These are phyloP conservation scores for Neurospora sp. DNA, from an alignment of 495 filamentous ascomycete species.

Conservation along the genomic window DNA sequence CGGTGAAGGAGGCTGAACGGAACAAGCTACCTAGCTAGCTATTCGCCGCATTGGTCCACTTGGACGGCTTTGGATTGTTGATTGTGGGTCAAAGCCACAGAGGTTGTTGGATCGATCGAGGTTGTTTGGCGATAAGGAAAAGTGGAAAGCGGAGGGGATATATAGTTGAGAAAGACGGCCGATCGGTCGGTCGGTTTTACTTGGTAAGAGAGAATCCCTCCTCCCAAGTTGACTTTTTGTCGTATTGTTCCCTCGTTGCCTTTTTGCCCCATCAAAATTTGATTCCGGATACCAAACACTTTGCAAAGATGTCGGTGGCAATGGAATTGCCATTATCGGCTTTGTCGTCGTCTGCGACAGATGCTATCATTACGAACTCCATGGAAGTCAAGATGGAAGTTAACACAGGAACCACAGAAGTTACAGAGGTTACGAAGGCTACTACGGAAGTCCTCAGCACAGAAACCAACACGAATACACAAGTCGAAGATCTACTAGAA, in stretches of 20 bases:
- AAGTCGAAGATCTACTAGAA: not conserved
- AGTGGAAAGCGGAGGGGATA: not conserved
- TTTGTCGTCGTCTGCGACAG: not conserved
- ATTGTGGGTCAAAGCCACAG: not conserved
- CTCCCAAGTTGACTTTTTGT: not conserved
- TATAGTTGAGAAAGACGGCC: not conserved
- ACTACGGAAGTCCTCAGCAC: not conserved
- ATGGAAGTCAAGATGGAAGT: not conserved
- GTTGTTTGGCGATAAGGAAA: not conserved
- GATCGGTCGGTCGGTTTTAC: not conserved
- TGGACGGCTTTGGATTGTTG: not conserved
- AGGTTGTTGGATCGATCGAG: not conserved
- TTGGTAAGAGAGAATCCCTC: not conserved
- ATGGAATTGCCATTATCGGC: not conserved
- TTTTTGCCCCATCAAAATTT: not conserved
- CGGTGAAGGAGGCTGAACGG: not conserved
- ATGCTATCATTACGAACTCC: not conserved
- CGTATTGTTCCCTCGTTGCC: not conserved
- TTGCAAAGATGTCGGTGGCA: not conserved
- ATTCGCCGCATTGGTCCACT: not conserved
- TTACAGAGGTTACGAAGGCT: not conserved
- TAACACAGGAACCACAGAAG: not conserved
- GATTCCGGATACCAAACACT: not conserved
- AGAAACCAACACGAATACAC: not conserved
- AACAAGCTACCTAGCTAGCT: not conserved